phyloP scores from a whole-genome alignment of 257 asterid species.

The Penstemon newberryi region DNA sequence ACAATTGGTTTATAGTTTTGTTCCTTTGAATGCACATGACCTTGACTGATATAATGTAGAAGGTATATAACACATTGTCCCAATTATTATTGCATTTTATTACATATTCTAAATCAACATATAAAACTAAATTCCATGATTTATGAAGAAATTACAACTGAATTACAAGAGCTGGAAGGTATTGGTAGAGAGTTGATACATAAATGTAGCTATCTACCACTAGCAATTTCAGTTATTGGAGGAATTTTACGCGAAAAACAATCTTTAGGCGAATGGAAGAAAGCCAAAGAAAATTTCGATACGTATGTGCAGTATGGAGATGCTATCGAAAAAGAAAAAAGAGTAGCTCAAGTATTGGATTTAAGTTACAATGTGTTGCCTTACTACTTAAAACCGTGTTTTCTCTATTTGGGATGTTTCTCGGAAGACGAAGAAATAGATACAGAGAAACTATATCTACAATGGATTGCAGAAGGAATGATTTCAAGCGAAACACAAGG shows the following conservation, averaged over 20 bases:
- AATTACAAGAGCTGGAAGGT: not conserved
- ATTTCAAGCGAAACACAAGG: not conserved
- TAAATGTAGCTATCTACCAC: constrained; percentile 27
- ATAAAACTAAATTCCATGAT: no score
- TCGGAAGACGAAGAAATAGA: constrained; percentile 10
- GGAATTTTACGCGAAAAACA: constrained; percentile 23
- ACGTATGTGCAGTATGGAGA: not conserved
- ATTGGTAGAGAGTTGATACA: constrained; percentile 25
- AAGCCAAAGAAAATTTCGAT: constrained; percentile 3
- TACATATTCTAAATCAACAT: no score
- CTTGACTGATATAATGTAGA: no score
- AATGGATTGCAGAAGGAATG: constrained; percentile 31
- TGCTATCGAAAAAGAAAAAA: not conserved
- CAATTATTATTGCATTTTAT: no score
- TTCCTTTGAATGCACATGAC: no score
- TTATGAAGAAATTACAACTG: not conserved
- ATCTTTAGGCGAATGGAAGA: constrained; percentile 21
- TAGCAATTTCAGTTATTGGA: constrained; percentile 27
- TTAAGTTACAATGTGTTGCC: constrained; percentile 30
- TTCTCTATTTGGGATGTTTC: constrained; percentile 25
- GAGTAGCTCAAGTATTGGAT: constrained; percentile 15
- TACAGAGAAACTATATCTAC: not conserved
- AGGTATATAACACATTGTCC: no score
- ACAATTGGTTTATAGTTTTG: no score
- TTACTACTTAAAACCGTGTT: constrained; percentile 32